Base-by-base conservation (phyloP, 192 early-diverging fungal species). In the Rhizophlyctis rosea region DNA sequence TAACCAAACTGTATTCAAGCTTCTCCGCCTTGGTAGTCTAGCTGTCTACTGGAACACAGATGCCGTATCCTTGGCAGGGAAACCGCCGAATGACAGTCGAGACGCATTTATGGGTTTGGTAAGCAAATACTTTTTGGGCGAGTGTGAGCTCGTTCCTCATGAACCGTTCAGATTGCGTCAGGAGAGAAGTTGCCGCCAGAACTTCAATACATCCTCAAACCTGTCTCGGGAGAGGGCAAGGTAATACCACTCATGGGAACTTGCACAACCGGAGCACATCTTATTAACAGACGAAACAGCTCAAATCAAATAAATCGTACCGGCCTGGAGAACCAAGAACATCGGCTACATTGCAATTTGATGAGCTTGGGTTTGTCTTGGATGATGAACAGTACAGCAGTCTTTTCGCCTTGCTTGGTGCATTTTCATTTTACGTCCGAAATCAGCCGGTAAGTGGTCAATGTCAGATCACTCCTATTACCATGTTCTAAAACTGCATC, bases 11-110 rank as follows among this genome's bases (percentile, higher is more conserved):
- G n/a, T n/a, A n/a, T n/a, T n/a, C 68, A 67, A 88, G 68, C 76
- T 87, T 18, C 75, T 74, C 13, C 74, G 29, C 50, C 85, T 89
- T 57, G 88, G 87, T 3, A 86, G 86, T 23, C 73, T 95, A 24
- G 81, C 93, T 1, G 70, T 92, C 48, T 96, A 96, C 70, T 96
- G 91, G 88, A 90, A 95, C 56, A 93, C 92, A 4, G 79, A 90
- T 50, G 76, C 87, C 25, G 65, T 65, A 4, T 85, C 83, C 4
- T 64, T 91, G n/a, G 62, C 80, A 9, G 83, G 81, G 5, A 67
- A 72, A 56, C 34, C 63, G 2, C 63, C 59, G 11, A 77, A 81
- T 23, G 79, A 86, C 21, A 81, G 81, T 33, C 56, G 84, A 54
- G 67, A 80, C 47, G 31, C 32, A 3, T 68, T 77, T 51, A 51